Evolutionary conservation across 192 early-diverging fungal species (phyloP), one percentile per base, ranked within the genome.

Genomic region (Mortierella hygrophila): DNA sequence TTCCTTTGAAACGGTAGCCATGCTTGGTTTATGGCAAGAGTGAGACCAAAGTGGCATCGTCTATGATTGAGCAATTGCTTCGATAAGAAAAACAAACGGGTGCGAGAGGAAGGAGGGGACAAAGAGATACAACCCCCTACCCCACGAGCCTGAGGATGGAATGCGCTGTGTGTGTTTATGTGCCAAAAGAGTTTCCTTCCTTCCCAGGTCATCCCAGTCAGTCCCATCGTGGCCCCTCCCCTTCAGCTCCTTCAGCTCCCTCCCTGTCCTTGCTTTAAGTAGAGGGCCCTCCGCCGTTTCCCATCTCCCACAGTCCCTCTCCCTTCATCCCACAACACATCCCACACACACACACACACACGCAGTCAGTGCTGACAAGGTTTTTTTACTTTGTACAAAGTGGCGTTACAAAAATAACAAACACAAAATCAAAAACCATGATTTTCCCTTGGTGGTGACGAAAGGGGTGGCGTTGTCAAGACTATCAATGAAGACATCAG

Each of bases 181-280:
- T 32, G 29, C 60, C 29, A 65, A 18, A 35, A 35, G 60, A 15
- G 60, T 29, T 29, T 32, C 60, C 11, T 65, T 11, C 60, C 60
- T 65, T 65, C 60, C 60, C 60, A 65, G 60, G 60, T 35, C 60
- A 65, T 65, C 60, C 60, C 60, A 65, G 60, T 32, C n/a, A 65
- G 60, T 65, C n/a, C 60, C 60, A 65, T 65, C 23, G 60, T 32
- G 29, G 60, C 10, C 60, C 15, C 13, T 63, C 13, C 23, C n/a
- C 10, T 38, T 38, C 38, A 38, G 2, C 38, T 38, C 38, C 38
- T 4, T 40, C 38, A 35, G 35, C 55, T 54, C 55, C 55, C 55
- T 11, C 57, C 57, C n/a, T 60, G 57, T 60, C 10, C 6, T n/a
- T 10, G 21, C 2, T 60, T 60, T 26, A 10, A 1, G n/a, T 10